Evolutionary conservation across 2,329 filamentous ascomycete species (phyloP).

Genomic region (Coniella vitis): DNA sequence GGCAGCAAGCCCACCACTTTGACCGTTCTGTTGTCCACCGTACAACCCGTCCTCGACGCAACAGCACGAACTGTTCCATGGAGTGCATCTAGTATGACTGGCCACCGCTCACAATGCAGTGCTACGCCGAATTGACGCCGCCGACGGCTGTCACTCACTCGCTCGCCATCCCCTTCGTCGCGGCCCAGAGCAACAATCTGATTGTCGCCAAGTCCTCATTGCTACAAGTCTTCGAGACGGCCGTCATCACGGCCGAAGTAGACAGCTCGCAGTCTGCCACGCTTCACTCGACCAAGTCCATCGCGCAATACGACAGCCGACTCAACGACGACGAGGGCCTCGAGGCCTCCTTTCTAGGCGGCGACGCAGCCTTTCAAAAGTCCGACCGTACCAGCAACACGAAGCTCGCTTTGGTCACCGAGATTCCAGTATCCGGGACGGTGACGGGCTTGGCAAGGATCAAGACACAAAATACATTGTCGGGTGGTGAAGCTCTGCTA

Average conservation of each 20-base stretch:
- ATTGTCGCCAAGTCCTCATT: slow-evolving; percentile 88
- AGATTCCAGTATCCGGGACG: slow-evolving; percentile 78
- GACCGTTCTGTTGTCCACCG: slow-evolving; percentile 1
- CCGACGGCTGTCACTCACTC: slow-evolving; percentile 92
- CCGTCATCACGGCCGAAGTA: slow-evolving; percentile 58
- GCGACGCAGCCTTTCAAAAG: slow-evolving; percentile 54
- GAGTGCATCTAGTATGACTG: slow-evolving; percentile 20
- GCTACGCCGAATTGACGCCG: slow-evolving; percentile 91
- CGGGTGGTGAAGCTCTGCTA: slow-evolving; percentile 76
- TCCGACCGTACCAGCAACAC: slow-evolving; percentile 59
- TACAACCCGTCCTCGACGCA: no score
- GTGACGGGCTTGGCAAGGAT: slow-evolving; percentile 77
- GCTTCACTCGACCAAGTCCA: slow-evolving; percentile 33
- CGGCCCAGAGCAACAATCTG: slow-evolving; percentile 71
- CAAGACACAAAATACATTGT: slow-evolving; percentile 64
- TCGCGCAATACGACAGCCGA: slow-evolving; percentile 44
- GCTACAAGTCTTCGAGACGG: slow-evolving; percentile 81
- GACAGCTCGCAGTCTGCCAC: slow-evolving; percentile 36
- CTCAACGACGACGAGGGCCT: slow-evolving; percentile 56
- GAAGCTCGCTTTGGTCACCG: slow-evolving; percentile 77
- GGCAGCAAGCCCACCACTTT: not conserved
- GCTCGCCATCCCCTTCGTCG: slow-evolving; percentile 69
- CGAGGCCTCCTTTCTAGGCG: slow-evolving; percentile 59
- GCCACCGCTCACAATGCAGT: slow-evolving; percentile 63
- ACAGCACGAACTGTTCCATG: not conserved